Base-by-base conservation (phyloP, 225 moss, liverwort and hornwort species). In the Rhytidiadelphus loreus region DNA sequence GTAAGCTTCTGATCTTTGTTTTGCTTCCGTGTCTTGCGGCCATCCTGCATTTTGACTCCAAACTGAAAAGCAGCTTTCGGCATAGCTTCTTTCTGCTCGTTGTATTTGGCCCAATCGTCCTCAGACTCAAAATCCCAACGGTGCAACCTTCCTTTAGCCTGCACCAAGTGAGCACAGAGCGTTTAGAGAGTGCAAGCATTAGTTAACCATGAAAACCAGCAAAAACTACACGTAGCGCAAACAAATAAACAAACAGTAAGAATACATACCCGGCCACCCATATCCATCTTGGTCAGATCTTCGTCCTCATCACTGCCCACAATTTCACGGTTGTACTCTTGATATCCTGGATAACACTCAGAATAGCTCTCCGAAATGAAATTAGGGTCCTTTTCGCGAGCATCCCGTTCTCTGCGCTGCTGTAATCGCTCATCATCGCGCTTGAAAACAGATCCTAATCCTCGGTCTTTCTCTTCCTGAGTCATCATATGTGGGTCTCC, bases 231-330 rank as follows among this genome's bases (percentile, higher is more conserved):
- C 8, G 28, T 18, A 79, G 22, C 52, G 44, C 7, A 35, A 58
- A 64, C 52, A 43, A 80, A 65, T 33, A 53, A 44, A 75, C 18
- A 71, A 37, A 68, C 23, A 35, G 80, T 72, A 77, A 5, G 46
- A 78, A 52, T 56, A 89, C 93, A 92, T 82, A 98, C 99, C 95
- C 99, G 94, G 90, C 99, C 99, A 83, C 99, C 99, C 99, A 99
- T 99, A 69, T 99, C 99, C 99, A 99, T 99, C 93, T 99, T 99
- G 65, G 95, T 99, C 77, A 99, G 88, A 92, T 99, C 99, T 88
- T 99, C 99, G 88, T 99, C 99, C 89, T 99, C 99, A 75, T 99
- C 99, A 90, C 99, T 99, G 86, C 97, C 99, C 88, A 99, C 99
- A 89, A 99, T 93, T 92, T 99, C 99, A 84, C 97, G 94, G 78